Evolutionary conservation across 1,284 basidiomycete species (phyloP).

Genomic region (Ceratorhiza oryzae-sativae): DNA sequence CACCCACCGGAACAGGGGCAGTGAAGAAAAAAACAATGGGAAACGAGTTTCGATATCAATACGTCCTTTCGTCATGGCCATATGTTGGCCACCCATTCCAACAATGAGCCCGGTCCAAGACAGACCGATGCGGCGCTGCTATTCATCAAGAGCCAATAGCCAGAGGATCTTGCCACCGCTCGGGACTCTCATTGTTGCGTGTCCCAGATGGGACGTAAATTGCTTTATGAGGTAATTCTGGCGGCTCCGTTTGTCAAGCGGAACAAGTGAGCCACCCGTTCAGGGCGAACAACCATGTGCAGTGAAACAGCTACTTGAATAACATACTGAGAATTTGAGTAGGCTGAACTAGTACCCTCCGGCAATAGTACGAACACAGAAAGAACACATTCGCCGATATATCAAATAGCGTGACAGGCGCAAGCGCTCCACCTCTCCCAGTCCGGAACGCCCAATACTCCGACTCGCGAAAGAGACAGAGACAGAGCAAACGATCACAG

Average conservation of each 20-base stretch:
- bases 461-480: not conserved
- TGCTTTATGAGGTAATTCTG: not conserved
- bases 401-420: not conserved
- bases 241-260: constrained; percentile 33
- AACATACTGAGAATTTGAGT: not conserved
- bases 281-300: constrained; percentile 17
- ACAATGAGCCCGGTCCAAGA: constrained; percentile 17
- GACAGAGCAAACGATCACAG: not conserved
- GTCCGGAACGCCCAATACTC: not conserved
- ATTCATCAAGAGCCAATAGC: constrained; percentile 9
- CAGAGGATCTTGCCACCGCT: not conserved
- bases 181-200: not conserved
- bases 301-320: not conserved
- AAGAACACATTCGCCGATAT: not conserved
- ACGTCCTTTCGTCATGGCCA: not conserved
- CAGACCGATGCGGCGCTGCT: constrained; percentile 25
- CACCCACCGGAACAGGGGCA: constrained; percentile 5
- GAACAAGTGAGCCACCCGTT: constrained; percentile 20
- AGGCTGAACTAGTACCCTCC: not conserved
- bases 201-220: not conserved
- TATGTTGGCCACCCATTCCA: not conserved
- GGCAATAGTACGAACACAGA: constrained; percentile 3
- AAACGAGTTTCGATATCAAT: constrained; percentile 1
- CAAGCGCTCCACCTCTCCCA: not conserved
- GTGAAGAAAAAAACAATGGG: constrained; percentile 21